Conservation (phyloP, 2,329 filamentous ascomycete genomes). For the Apiospora pterosperma region DNA sequence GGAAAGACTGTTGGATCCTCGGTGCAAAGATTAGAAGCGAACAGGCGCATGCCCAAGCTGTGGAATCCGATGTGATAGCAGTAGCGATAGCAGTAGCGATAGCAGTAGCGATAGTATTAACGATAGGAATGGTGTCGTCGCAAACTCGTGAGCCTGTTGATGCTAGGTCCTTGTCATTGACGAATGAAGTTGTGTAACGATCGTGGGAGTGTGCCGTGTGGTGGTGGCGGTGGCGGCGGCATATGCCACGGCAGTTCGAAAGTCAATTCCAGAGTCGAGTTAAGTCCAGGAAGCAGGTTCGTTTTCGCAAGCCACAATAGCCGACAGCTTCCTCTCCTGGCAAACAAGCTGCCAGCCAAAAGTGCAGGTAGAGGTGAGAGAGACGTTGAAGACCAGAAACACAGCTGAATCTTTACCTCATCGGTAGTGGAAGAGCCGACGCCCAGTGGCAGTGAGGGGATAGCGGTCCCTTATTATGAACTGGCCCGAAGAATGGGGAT, state of each 20-base stretch:
- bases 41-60: background rate
- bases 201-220: background rate
- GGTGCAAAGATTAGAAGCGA: background rate
- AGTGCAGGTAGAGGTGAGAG: background rate
- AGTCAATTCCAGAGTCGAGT: background rate
- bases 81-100: background rate
- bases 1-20: background rate
- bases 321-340: background rate
- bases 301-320: background rate
- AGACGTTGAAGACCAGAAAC: conserved; percentile 1
- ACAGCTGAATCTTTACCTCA: conserved; percentile 16
- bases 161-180: background rate
- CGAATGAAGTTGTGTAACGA: background rate
- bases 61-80: background rate
- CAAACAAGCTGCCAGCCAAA: background rate
- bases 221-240: conserved; percentile 2
- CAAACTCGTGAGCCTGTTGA: background rate
- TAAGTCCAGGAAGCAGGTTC: background rate
- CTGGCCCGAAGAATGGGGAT: conserved; percentile 16
- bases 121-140: background rate
- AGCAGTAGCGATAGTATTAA: background rate
- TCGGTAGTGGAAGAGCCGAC: conserved; percentile 18
- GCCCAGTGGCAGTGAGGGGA: conserved; percentile 24
- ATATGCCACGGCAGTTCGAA: conserved; percentile 1
- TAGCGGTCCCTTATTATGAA: conserved; percentile 21